Evolutionary conservation across 1,284 basidiomycete species (phyloP), one percentile per base, ranked within the genome.

Genomic region (Fomitopsis palustris): DNA sequence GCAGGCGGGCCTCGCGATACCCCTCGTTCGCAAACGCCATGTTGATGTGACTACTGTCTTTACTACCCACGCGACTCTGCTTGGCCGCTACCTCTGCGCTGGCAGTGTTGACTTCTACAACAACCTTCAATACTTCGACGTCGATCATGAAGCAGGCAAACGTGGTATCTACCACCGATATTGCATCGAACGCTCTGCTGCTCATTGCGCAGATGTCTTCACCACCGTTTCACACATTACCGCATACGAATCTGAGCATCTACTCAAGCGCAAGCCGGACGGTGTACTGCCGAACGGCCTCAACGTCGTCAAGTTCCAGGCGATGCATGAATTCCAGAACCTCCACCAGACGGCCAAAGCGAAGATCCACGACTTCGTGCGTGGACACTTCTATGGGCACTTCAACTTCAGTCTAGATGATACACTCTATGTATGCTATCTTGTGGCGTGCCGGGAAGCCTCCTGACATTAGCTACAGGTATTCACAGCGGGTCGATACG

Each of bases 61-160:
- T 78, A 98, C 96, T 27, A 98, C 96, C 43, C 96, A 98, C 73
- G 96, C 96, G n/a, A 99, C 96, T 4, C 86, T 99, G 25, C 90
- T 99, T 57, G 96, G 96, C 23, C 93, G 96, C 56, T 99, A 99
- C 75, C 89, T 98, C 63, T 99, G 96, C 70, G 96, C 96, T 1
- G 96, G 96, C 60, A 92, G 87, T 56, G 96, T 98, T 68, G 96
- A 99, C 70, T 99, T 99, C 71, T 99, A 99, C 83, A 99, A 98
- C 82, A 98, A 99, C 74, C 81, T 99, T 29, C 94, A 97, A 74
- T 98, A 98, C 82, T 99, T 99, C 77, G 96, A 99, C 69, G 96
- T 98, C 61, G 96, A 99, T 70, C 96, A 98, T 73, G 96, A 99
- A 77, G 96, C 96, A 0, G 96, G 96, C 54, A 98, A 98, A 78